Conservation (phyloP, 345 rosid genomes). For the Syzygium oleosum region DNA sequence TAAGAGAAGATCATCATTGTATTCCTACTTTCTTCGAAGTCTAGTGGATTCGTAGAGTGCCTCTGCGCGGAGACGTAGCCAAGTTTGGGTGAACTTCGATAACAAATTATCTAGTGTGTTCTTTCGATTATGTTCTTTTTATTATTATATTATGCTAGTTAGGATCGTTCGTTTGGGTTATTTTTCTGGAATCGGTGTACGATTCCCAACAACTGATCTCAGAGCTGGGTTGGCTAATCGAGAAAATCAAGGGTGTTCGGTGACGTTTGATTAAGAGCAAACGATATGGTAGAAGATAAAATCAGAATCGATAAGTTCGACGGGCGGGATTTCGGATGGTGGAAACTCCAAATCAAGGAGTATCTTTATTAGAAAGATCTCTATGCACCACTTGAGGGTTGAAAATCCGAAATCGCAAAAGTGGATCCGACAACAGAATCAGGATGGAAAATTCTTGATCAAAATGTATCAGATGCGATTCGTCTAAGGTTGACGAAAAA, state of each 20-base stretch:
- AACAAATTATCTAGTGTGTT: background rate
- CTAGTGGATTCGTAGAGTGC: no score
- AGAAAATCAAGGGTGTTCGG: background rate
- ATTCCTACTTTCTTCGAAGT: background rate
- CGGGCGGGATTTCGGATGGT: background rate
- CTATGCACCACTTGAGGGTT: background rate
- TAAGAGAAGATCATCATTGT: fast-evolving
- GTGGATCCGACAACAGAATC: fast-evolving
- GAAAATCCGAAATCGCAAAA: no score
- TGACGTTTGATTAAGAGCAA: background rate
- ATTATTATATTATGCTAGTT: no score
- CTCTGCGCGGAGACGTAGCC: fast-evolving
- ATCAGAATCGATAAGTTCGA: fast-evolving
- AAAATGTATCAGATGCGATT: no score
- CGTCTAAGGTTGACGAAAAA: background rate
- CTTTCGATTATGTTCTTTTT: background rate
- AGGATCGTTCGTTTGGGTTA: background rate
- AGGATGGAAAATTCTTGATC: background rate
- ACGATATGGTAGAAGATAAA: fast-evolving
- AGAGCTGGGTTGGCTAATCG: background rate
- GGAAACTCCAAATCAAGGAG: background rate
- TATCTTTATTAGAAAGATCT: background rate
- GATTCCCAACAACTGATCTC: fast-evolving
- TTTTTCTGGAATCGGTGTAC: fast-evolving
- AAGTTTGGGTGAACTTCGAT: background rate